These are phyloP conservation scores for Mucor racemosus DNA, from an alignment of 371 early-diverging fungal genomes.

Conservation along the genomic window DNA sequence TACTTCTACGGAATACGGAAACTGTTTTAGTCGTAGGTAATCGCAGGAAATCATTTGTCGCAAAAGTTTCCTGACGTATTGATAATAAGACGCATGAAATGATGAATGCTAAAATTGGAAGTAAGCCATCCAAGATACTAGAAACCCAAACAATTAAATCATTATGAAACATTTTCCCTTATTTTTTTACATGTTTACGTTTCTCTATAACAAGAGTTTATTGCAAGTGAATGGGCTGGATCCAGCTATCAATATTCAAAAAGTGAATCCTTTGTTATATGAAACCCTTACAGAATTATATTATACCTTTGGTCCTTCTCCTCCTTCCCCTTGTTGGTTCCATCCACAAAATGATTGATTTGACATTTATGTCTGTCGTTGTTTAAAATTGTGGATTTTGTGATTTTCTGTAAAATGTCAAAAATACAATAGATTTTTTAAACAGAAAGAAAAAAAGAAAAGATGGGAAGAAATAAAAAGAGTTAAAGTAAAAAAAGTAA, in stretches of 20 bases:
- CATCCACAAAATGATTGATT: constrained; percentile 8
- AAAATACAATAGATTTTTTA: neutral
- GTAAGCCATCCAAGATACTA: constrained; percentile 42
- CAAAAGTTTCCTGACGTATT: constrained; percentile 26
- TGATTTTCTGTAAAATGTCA: neutral
- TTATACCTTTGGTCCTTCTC: neutral
- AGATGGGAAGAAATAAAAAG: neutral
- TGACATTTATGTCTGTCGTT: neutral
- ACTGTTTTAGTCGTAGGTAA: constrained; percentile 44
- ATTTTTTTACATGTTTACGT: constrained; percentile 22
- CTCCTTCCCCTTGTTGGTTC: constrained; percentile 1
- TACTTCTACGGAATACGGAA: constrained; percentile 36
- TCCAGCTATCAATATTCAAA: neutral
- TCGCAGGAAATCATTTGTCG: constrained; percentile 32
- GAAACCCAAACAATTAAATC: constrained; percentile 3
- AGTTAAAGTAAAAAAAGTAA: neutral
- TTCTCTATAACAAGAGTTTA: constrained; percentile 44
- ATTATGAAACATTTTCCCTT: constrained; percentile 10
- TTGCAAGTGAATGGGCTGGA: constrained; percentile 21
- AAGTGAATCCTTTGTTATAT: neutral
- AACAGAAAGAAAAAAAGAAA: neutral
- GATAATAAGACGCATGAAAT: constrained; percentile 32
- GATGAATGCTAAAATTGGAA: constrained; percentile 39
- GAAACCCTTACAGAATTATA: neutral
- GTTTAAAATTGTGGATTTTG: neutral